Percentiles rank a stretch among this genome's conserved stretches.
These are phyloP conservation scores for Erodium trifolium DNA, from an alignment of 441 rosid genomes.

Conservation along the genomic window DNA sequence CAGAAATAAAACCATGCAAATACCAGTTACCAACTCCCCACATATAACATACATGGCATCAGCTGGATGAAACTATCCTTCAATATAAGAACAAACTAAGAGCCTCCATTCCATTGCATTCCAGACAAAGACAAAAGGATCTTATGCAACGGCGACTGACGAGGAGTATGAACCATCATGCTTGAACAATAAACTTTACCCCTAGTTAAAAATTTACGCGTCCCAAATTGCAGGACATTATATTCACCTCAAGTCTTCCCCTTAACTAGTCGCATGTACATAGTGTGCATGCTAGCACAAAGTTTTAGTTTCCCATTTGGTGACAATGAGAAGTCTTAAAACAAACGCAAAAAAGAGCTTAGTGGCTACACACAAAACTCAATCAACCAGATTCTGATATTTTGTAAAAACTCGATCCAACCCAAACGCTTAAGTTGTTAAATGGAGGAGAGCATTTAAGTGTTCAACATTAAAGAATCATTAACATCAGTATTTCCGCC, in stretches of 20 bases:
- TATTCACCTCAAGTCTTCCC: neutral
- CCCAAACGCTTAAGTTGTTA: too few species aligned
- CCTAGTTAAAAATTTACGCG: too few species aligned
- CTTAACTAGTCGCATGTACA: neutral
- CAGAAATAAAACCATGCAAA: neutral
- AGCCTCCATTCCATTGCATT: neutral
- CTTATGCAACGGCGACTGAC: neutral
- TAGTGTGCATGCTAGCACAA: neutral
- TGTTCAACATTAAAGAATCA: neutral
- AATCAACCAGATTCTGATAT: too few species aligned
- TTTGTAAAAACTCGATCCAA: too few species aligned
- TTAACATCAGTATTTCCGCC: constrained; percentile 1
- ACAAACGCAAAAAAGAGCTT: neutral
- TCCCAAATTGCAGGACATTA: too few species aligned
- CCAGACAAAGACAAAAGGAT: neutral
- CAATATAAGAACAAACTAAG: neutral
- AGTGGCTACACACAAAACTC: neutral
- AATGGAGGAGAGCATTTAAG: too few species aligned
- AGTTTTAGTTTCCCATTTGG: neutral
- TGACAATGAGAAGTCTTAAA: neutral
- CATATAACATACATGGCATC: neutral
- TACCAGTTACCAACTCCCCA: neutral
- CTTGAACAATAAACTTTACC: neutral
- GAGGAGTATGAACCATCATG: too few species aligned
- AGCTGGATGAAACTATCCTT: neutral